Percentiles rank a stretch among this genome's conserved stretches.
phyloP scores from a whole-genome alignment of 139 green algal species.

The Medakamo hakoo region DNA sequence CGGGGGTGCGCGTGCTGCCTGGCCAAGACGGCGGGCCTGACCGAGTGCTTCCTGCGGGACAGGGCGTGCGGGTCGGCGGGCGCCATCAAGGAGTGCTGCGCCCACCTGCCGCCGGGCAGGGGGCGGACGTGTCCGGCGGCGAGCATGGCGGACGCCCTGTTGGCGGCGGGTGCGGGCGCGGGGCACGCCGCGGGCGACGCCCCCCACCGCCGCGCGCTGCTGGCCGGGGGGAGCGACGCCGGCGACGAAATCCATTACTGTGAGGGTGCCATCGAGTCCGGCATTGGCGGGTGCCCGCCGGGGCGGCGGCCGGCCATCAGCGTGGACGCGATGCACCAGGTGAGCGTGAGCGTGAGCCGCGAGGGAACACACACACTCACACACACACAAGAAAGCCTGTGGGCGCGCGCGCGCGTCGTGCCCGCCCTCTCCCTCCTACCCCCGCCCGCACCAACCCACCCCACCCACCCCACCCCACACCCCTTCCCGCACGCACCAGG shows the following conservation, averaged over 20 bases:
- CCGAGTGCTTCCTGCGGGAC: neutral
- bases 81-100: neutral
- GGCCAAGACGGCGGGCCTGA: neutral
- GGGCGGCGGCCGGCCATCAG: conserved; percentile 1
- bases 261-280: neutral
- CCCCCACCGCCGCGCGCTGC: too few relatives aligned
- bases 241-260: neutral
- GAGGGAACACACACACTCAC: too few relatives aligned
- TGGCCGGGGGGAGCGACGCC: neutral
- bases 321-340: conserved; percentile 1
- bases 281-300: neutral
- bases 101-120: neutral
- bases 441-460: too few relatives aligned
- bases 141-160: too few relatives aligned
- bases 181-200: neutral
- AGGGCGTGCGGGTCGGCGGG: neutral
- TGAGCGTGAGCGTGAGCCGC: too few relatives aligned
- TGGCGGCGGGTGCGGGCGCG: too few relatives aligned
- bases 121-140: neutral
- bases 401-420: too few relatives aligned
- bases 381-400: too few relatives aligned
- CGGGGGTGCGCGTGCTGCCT: conserved; percentile 8
- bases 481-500: too few relatives aligned
- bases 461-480: too few relatives aligned
- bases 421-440: too few relatives aligned